Evolutionary conservation across 139 green algal species (phyloP).

Genomic region (Asterochloris erici): DNA sequence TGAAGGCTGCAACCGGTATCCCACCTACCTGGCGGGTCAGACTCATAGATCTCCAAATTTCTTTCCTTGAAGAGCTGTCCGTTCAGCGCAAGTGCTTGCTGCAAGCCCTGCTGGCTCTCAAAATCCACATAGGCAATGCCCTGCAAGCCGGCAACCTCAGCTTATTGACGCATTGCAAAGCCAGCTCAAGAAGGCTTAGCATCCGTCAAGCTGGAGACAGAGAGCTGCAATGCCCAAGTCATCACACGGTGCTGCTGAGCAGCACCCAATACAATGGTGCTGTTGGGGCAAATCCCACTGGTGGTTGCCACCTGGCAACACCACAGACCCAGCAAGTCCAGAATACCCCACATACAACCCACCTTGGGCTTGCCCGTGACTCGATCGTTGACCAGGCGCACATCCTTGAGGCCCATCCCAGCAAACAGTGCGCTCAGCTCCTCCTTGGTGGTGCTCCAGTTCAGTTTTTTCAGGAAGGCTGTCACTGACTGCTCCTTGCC

Average conservation of each 20-base stretch:
- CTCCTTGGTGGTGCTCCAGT: conserved; percentile 16
- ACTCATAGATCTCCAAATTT: no score
- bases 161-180: neutral
- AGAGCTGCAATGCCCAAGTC: neutral
- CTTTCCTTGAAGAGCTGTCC: no score
- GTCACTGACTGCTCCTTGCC: conserved; percentile 19
- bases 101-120: conserved; percentile 38
- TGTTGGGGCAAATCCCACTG: neutral
- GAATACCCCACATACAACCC: neutral
- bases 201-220: neutral
- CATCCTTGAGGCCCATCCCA: conserved; percentile 35
- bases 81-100: conserved; percentile 40
- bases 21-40: no score
- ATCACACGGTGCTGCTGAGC: neutral
- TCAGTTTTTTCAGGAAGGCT: conserved; percentile 51
- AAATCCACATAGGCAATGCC: conserved; percentile 87
- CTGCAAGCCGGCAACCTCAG: conserved; percentile 24
- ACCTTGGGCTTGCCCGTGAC: conserved; percentile 34
- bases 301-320: neutral
- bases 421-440: conserved; percentile 55
- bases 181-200: neutral
- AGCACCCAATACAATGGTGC: neutral
- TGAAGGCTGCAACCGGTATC: no score
- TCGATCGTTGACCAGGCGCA: conserved; percentile 49
- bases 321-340: neutral